A percentile compares a stretch with the other conserved stretches of the same genome.
These are phyloP conservation scores for Trichosporon ovoides DNA, from an alignment of 1,284 basidiomycete species.

Conservation along the genomic window DNA sequence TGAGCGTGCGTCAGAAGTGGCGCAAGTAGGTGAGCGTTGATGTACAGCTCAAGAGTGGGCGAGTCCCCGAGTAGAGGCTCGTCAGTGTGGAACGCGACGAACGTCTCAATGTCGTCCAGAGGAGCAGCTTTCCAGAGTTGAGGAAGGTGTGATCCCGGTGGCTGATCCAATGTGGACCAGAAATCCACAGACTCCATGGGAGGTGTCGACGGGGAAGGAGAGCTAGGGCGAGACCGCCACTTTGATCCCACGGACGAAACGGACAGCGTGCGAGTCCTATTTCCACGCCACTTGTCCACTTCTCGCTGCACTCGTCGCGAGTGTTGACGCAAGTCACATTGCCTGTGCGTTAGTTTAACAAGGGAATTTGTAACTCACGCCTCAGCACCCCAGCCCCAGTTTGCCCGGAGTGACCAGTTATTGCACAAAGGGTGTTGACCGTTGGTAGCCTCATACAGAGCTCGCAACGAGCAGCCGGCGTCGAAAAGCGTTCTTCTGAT, in stretches of 20 bases:
- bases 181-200: constrained; percentile 10
- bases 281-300: constrained; percentile 32
- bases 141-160: constrained; percentile 30
- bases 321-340: constrained; percentile 20
- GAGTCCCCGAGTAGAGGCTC: constrained; percentile 26
- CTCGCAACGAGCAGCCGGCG: constrained; percentile 37
- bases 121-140: constrained; percentile 31
- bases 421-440: constrained; percentile 38
- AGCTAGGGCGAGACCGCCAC: not conserved
- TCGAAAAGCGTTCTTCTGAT: constrained; percentile 38
- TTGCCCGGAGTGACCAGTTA: constrained; percentile 26
- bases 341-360: constrained; percentile 8
- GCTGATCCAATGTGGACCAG: constrained; percentile 25
- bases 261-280: constrained; percentile 19
- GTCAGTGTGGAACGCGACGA: constrained; percentile 28
- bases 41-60: constrained; percentile 37
- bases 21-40: constrained; percentile 32
- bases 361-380: not conserved
- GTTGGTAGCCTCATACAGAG: constrained; percentile 34
- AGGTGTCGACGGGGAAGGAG: not conserved
- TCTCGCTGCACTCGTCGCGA: constrained; percentile 27
- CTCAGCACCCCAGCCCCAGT: constrained; percentile 33
- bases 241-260: constrained; percentile 14
- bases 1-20: constrained; percentile 33
- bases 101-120: constrained; percentile 26